Evolutionary conservation across 176 grass and related monocot genomes (phyloP).

Genomic region (Poa pratensis): DNA sequence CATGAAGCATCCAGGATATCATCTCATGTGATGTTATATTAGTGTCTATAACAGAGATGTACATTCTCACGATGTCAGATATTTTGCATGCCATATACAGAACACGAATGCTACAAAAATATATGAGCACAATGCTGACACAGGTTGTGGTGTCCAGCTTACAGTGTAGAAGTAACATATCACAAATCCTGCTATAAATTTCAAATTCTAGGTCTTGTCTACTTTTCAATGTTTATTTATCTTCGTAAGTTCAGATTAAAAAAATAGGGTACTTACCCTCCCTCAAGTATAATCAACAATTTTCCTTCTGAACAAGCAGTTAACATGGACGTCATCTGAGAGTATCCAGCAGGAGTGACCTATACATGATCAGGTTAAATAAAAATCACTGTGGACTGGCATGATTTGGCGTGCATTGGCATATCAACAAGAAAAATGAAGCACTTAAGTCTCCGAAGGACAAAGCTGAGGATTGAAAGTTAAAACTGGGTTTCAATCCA

Average conservation of each 20-base stretch:
- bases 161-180: not conserved
- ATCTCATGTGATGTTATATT: not conserved
- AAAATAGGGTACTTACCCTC: constrained; percentile 64
- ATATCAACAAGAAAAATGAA: constrained; percentile 27
- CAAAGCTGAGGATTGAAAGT: constrained; percentile 1
- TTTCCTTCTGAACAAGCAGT: constrained; percentile 67
- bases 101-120: no score
- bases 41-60: constrained; percentile 6
- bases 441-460: constrained; percentile 5
- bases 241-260: constrained; percentile 5
- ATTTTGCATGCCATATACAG: not conserved
- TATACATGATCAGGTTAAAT: constrained; percentile 51
- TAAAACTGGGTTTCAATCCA: not conserved
- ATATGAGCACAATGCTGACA: not conserved
- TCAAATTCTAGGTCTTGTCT: constrained; percentile 9
- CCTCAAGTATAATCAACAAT: constrained; percentile 96
- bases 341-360: constrained; percentile 89
- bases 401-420: constrained; percentile 32
- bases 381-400: not conserved
- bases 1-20: not conserved
- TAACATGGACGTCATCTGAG: constrained; percentile 85
- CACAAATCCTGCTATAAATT: not conserved
- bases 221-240: not conserved
- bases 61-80: constrained; percentile 2
- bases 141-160: not conserved